Evolutionary conservation across 345 rosid species (phyloP), one percentile per base, ranked within the genome.

Genomic region (Moringa oleifera): DNA sequence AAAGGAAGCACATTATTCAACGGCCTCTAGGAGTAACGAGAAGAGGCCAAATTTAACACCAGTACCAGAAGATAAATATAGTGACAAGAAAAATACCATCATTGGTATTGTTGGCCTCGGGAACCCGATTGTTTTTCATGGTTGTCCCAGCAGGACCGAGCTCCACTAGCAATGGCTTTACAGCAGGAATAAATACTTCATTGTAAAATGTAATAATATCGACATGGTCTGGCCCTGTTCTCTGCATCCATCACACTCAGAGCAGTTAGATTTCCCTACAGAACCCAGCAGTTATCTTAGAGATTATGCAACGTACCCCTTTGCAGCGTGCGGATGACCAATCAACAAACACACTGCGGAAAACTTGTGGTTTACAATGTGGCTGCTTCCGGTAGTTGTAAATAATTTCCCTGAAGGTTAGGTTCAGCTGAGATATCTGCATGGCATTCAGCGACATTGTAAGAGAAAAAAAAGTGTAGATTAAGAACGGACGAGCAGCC

Each of bases 161-260:
- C 67, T 90, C 97, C 62, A 81, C 88, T 58, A 94, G 81, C 72
- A 88, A 73, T 6, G 99, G 91, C 79, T 94, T 94, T 33, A 81
- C 90, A 0, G 84, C 71, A 20, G 97, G 95, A 68, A 94, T 75
- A 56, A 90, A 94, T 59, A 88, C 60, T 73, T 94, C 90, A 65
- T 92, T 92, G 90, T 92, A 92, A 76, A 90, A 94, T 54, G 91
- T 83, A 63, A 94, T 87, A 57, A 94, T 85, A 77, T 94, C 97
- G 24, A 88, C 83, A 70, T 94, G 95, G 59, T 90, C 99, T 66
- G 84, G 89, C 58, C 90, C 91, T 18, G 85, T 62, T 75, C 82
- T 87, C 97, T 90, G 96, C 68, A 65, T 65, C 59, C 67, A 67
- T 54, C 23, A 71, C 50, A 72, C 45, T 70, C 61, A 61, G 54